Evolutionary conservation across 768 basidiomycete species (phyloP).

Genomic region (Butyriboletus loyo): DNA sequence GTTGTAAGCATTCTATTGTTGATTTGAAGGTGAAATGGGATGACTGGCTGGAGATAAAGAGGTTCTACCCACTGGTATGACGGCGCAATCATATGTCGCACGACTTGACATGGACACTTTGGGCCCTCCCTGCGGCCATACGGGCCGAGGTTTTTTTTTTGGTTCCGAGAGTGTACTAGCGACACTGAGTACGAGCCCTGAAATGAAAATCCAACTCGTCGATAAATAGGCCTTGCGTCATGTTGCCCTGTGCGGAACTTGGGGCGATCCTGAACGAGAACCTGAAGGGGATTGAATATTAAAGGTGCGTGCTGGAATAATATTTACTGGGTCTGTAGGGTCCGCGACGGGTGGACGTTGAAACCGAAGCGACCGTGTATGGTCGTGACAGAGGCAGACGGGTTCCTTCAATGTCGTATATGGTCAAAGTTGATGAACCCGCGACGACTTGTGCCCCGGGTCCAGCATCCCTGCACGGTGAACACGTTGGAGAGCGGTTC

Average conservation of each 20-base stretch:
- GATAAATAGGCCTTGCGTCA: not conserved
- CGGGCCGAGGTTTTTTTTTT: no score
- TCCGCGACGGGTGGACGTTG: not conserved
- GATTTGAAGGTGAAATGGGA: not conserved
- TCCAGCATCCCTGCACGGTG: not conserved
- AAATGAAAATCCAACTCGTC: not conserved
- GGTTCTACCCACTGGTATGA: no score
- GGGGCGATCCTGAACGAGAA: not conserved
- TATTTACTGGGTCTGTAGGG: not conserved
- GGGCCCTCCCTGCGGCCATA: not conserved
- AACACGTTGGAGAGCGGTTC: not conserved
- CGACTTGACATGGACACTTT: no score
- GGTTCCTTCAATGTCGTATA: not conserved
- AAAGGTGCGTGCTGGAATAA: not conserved
- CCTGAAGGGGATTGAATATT: not conserved
- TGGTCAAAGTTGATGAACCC: not conserved
- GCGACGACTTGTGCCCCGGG: not conserved
- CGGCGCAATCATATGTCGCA: no score
- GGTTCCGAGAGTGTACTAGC: no score
- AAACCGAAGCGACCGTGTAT: not conserved
- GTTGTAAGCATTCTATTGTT: not conserved
- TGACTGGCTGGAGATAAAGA: no score
- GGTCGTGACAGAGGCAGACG: not conserved
- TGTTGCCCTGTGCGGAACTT: not conserved
- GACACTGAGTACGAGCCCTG: no score